Conservation (phyloP, 345 rosid genomes). For the Draba incana region DNA sequence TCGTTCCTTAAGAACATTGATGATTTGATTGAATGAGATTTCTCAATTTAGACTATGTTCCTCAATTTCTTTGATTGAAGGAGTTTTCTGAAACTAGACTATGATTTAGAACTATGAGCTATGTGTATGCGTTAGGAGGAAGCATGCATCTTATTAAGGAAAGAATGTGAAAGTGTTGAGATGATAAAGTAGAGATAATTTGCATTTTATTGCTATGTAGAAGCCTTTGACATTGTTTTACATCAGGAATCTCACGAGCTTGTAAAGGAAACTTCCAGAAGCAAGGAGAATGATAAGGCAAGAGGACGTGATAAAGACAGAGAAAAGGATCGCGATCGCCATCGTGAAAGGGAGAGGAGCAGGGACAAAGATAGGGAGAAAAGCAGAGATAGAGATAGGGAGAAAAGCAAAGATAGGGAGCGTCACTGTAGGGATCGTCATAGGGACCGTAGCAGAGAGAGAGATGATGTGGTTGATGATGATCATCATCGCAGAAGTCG, state of each 20-base stretch:
- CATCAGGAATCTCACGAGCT: conserved; percentile 54
- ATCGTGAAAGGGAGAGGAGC: conserved; percentile 33
- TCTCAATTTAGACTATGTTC: too few species aligned
- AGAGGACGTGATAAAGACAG: conserved; percentile 44
- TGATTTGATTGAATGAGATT: too few species aligned
- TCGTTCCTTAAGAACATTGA: neutral
- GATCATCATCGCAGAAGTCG: conserved; percentile 58
- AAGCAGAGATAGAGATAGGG: conserved; percentile 37
- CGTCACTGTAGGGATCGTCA: conserved; percentile 62
- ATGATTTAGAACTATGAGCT: too few species aligned
- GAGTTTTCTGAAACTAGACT: too few species aligned
- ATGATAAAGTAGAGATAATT: too few species aligned
- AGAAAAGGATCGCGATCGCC: conserved; percentile 38
- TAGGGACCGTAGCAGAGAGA: conserved; percentile 63
- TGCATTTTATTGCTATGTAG: neutral
- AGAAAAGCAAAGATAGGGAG: conserved; percentile 45
- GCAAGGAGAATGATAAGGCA: conserved; percentile 54
- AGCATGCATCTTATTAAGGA: too few species aligned
- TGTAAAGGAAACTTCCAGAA: conserved; percentile 63
- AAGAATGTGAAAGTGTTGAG: too few species aligned
- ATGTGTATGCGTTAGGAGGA: too few species aligned
- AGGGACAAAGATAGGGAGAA: conserved; percentile 29
- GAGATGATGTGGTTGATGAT: conserved; percentile 73
- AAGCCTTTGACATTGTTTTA: conserved; percentile 14
- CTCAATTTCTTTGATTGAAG: too few species aligned